Percentiles rank a stretch among this genome's conserved stretches.
These are phyloP conservation scores for Penicillium sp. DNA, from an alignment of 2,329 filamentous ascomycete species.

Conservation along the genomic window DNA sequence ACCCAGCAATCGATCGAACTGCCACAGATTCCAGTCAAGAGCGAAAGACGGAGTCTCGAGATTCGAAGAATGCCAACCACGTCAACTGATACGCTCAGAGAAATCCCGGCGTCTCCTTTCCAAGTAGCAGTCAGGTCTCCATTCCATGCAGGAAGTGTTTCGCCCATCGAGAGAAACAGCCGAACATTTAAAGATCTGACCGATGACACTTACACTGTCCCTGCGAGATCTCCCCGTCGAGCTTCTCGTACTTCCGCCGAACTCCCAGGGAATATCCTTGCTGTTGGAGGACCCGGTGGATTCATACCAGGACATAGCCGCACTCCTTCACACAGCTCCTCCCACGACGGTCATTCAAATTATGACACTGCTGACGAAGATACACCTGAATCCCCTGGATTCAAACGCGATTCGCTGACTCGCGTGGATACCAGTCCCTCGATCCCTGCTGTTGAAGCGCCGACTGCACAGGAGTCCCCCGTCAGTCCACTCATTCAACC, in stretches of 20 bases:
- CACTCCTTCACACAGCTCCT: constrained; percentile 13
- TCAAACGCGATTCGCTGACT: not conserved
- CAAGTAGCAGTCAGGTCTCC: constrained; percentile 2
- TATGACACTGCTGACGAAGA: constrained; percentile 30
- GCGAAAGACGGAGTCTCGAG: constrained; percentile 3
- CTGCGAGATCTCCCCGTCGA: constrained; percentile 2
- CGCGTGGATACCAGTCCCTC: not conserved
- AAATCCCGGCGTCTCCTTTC: not conserved
- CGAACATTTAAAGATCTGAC: constrained; percentile 2
- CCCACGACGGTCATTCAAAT: constrained; percentile 20
- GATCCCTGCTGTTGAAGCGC: not conserved
- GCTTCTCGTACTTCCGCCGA: not conserved
- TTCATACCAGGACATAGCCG: constrained; percentile 7
- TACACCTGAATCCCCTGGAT: constrained; percentile 10
- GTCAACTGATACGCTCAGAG: not conserved
- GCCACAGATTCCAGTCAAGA: not conserved
- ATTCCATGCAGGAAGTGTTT: constrained; percentile 6
- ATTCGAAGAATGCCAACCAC: not conserved
- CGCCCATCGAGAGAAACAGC: not conserved
- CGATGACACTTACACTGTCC: not conserved
- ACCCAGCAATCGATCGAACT: not conserved
- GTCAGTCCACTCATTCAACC: not conserved
- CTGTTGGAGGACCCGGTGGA: not conserved
- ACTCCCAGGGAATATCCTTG: not conserved
- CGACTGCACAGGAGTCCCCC: not conserved